phyloP scores from a whole-genome alignment of 2,329 filamentous ascomycete genomes.

The Xylaria sp. region DNA sequence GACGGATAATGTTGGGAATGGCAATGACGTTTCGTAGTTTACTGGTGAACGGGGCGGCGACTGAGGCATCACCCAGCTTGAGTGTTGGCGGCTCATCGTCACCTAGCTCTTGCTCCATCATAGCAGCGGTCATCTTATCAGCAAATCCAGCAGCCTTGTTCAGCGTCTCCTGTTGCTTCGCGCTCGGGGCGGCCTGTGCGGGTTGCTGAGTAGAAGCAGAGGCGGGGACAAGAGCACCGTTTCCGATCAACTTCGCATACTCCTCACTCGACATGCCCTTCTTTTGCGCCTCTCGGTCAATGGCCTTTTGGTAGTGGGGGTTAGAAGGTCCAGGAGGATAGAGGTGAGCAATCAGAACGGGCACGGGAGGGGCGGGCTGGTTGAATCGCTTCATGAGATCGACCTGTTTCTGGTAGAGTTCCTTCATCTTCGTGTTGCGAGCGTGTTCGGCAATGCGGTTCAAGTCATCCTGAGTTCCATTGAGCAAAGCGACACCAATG shows the following conservation, averaged over 20 bases:
- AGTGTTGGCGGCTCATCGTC: constrained; percentile 90
- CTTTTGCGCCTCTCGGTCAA: constrained; percentile 75
- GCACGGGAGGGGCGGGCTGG: constrained; percentile 85
- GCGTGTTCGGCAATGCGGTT: constrained; percentile 88
- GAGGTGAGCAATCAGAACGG: constrained; percentile 85
- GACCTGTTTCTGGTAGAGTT: constrained; percentile 94
- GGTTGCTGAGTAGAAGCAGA: constrained; percentile 59
- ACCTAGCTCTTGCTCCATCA: constrained; percentile 87
- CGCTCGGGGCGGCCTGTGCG: constrained; percentile 46
- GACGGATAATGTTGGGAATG: constrained; percentile 95
- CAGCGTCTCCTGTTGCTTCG: constrained; percentile 59
- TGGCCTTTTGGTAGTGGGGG: constrained; percentile 89
- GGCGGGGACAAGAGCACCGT: constrained; percentile 59
- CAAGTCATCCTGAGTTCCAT: constrained; percentile 87
- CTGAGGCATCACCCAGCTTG: constrained; percentile 94
- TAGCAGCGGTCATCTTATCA: constrained; percentile 76
- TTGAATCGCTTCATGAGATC: constrained; percentile 92
- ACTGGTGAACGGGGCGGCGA: constrained; percentile 94
- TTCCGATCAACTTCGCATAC: constrained; percentile 48
- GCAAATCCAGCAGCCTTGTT: constrained; percentile 73
- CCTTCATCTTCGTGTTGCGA: constrained; percentile 95
- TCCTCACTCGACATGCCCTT: constrained; percentile 64
- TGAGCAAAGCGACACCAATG: constrained; percentile 91
- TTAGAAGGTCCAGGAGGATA: constrained; percentile 88
- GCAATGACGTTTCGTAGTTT: constrained; percentile 96